Base-by-base conservation (phyloP, 345 rosid species). In the Triadica sebifera region DNA sequence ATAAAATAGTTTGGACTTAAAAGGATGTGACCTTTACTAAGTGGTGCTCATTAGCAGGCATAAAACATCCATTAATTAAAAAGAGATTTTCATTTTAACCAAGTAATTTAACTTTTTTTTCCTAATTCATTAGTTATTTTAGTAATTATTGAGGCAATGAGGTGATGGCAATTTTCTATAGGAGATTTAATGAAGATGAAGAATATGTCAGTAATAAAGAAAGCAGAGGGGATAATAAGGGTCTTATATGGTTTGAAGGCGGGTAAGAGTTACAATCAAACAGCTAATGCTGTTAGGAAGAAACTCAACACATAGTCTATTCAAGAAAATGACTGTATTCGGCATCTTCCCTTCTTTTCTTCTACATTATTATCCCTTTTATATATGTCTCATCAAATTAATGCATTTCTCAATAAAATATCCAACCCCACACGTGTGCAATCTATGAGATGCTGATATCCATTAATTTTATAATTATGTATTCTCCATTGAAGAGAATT, bases 211-310 rank as follows among this genome's bases (percentile, higher is more conserved):
- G 67, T 70, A 56, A 50, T 50, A 41, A 71, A 65, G 41, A 1
- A 22, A 9, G 19, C 7, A 58, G 16, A 13, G 39, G 12, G 5
- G 70, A 63, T 19, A 67, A 22, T 71, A 51, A 67, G 45, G 69
- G 17, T 39, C 6, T 55, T 65, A 17, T 39, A 41, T 70, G 16
- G 66, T 2, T 60, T 38, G 4, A 46, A 74, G 60, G 76, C 78
- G 56, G 82, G 73, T 74, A 72, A 65, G 80, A 65, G 85, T 83
- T 62, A 16, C 87, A 70, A 84, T 84, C 89, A 69, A 78, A 79
- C 81, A 81, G 61, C 84, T 69, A 78, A 77, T 71, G 85, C 41
- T 81, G 87, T 73, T 65, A 58, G 84, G 78, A 75, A 75, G 75
- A 72, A 84, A 70, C 75, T 68, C 57, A 77, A 58, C 87, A 84